These are phyloP conservation scores for Orbilia ellipsospora DNA, from an alignment of 2,329 filamentous ascomycete genomes.

Conservation along the genomic window DNA sequence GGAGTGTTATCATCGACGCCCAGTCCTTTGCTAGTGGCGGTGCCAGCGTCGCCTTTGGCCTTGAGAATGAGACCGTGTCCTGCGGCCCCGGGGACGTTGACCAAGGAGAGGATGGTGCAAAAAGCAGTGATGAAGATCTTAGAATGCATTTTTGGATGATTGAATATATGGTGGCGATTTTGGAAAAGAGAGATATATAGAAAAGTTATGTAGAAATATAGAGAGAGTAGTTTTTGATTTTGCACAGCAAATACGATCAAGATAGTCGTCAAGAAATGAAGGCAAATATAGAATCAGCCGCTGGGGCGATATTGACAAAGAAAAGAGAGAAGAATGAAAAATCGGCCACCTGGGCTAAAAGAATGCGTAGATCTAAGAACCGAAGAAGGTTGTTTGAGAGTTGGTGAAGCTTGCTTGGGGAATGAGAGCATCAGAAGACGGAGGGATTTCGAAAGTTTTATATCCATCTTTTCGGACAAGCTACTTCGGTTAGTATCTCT, in stretches of 20 bases:
- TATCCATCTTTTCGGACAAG: too few species aligned
- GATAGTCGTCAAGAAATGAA: constrained; percentile 51
- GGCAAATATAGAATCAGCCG: constrained; percentile 46
- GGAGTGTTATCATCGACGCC: constrained; percentile 69
- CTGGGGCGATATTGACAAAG: constrained; percentile 42
- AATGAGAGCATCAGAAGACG: too few species aligned
- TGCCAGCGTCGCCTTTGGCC: constrained; percentile 70
- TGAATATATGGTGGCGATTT: constrained; percentile 19
- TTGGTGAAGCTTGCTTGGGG: too few species aligned
- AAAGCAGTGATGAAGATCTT: constrained; percentile 61
- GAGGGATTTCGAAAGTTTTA: too few species aligned
- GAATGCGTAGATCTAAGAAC: too few species aligned
- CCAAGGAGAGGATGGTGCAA: constrained; percentile 68
- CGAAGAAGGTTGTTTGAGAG: too few species aligned
- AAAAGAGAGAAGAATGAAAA: constrained; percentile 24
- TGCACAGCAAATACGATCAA: constrained; percentile 42
- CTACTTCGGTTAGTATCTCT: too few species aligned
- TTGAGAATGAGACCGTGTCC: constrained; percentile 72
- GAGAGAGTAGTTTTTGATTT: constrained; percentile 33
- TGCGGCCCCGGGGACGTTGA: constrained; percentile 66
- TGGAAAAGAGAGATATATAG: constrained; percentile 17
- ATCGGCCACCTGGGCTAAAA: neutral
- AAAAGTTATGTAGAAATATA: constrained; percentile 16
- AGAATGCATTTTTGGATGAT: constrained; percentile 62
- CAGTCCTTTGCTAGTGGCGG: constrained; percentile 65